Percentiles rank a stretch among this genome's conserved stretches.
Evolutionary conservation across 371 early-diverging fungal species (phyloP).

Genomic region (Rhizopus sp.): DNA sequence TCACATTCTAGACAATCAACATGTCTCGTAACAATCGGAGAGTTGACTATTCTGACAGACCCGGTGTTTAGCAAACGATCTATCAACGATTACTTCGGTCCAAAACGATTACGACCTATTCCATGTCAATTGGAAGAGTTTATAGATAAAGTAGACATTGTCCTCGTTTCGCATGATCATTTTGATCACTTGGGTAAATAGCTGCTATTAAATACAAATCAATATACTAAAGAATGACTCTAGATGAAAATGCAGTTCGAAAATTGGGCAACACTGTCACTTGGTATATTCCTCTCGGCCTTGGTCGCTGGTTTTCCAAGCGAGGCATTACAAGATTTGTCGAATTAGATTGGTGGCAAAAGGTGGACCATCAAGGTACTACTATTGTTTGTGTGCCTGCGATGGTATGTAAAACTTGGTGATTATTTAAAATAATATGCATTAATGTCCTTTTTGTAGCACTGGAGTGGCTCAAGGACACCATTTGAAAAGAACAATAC

Average conservation of each 20-base stretch:
- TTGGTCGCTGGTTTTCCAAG: slow-evolving; percentile 52
- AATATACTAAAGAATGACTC: not conserved
- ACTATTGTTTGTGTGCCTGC: slow-evolving; percentile 57
- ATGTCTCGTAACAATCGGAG: slow-evolving; percentile 61
- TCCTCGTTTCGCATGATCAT: slow-evolving; percentile 62
- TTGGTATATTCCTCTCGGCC: slow-evolving; percentile 64
- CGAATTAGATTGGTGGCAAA: slow-evolving; percentile 70
- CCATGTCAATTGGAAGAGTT: slow-evolving; percentile 57
- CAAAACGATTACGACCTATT: slow-evolving; percentile 54
- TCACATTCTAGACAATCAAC: slow-evolving; percentile 58
- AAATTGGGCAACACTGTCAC: slow-evolving; percentile 55
- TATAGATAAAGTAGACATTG: slow-evolving; percentile 54
- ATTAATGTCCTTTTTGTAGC: slow-evolving; percentile 29
- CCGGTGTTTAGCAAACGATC: slow-evolving; percentile 53
- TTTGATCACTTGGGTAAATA: slow-evolving; percentile 60
- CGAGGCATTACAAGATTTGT: slow-evolving; percentile 49
- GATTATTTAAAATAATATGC: not conserved
- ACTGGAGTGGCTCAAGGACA: slow-evolving; percentile 62
- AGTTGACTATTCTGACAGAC: slow-evolving; percentile 64
- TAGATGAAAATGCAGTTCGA: slow-evolving; percentile 52
- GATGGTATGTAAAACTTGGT: slow-evolving; percentile 28
- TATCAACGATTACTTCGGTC: slow-evolving; percentile 54
- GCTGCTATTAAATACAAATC: not conserved
- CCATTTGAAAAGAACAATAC: slow-evolving; percentile 63
- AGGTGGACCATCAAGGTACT: slow-evolving; percentile 43